Conservation (phyloP, 2,329 filamentous ascomycete genomes). For the Calonectria henricotiae region DNA sequence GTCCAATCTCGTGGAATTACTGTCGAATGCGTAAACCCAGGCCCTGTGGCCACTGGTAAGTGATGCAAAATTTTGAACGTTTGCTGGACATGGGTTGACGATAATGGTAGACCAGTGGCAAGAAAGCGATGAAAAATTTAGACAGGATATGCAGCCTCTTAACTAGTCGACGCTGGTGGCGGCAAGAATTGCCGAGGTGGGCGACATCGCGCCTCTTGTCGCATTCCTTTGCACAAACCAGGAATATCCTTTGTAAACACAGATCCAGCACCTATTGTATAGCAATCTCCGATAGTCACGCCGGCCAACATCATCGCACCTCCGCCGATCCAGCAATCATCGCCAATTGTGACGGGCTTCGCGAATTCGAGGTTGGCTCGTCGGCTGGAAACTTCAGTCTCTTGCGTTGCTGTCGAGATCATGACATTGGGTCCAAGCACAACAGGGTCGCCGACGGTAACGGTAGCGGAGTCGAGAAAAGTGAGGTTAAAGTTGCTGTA, state of each 20-base stretch:
- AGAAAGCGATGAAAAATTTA: slow-evolving; percentile 52
- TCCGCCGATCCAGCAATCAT: slow-evolving; percentile 80
- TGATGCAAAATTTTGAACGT: background rate
- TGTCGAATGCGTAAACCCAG: slow-evolving; percentile 56
- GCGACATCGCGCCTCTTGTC: slow-evolving; percentile 55
- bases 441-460: slow-evolving; percentile 68
- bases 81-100: background rate
- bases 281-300: slow-evolving; percentile 83
- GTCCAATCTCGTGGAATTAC: slow-evolving; percentile 52
- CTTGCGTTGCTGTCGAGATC: slow-evolving; percentile 70
- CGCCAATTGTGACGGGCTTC: slow-evolving; percentile 64
- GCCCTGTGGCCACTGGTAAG: slow-evolving; percentile 48
- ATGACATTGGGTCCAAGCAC: slow-evolving; percentile 69
- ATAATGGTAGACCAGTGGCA: slow-evolving; percentile 46
- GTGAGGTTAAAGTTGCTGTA: slow-evolving; percentile 71
- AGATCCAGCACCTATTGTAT: slow-evolving; percentile 83
- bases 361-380: slow-evolving; percentile 67
- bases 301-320: slow-evolving; percentile 83
- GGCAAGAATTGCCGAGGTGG: slow-evolving; percentile 51
- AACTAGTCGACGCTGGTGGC: slow-evolving; percentile 55
- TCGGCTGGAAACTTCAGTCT: slow-evolving; percentile 65
- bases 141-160: slow-evolving; percentile 54
- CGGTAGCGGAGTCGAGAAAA: slow-evolving; percentile 68
- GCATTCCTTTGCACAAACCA: slow-evolving; percentile 53
- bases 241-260: slow-evolving; percentile 79